Percentiles rank a stretch among this genome's conserved stretches.
Conservation (phyloP, 2,329 filamentous ascomycete genomes). For the Gyromitra esculenta region DNA sequence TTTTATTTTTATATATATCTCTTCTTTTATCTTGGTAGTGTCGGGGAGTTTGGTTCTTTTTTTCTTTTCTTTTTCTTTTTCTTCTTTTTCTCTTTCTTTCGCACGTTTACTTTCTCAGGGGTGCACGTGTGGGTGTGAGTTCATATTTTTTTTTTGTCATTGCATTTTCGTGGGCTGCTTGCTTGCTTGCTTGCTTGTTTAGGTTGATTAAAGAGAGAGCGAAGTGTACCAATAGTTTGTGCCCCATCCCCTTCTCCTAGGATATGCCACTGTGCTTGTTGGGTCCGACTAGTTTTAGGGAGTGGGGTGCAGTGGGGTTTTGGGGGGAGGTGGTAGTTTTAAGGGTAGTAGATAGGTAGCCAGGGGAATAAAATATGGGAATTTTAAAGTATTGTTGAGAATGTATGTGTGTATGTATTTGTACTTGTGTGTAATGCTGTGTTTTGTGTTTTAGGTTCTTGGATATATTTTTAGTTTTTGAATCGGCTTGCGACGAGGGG, state of each 20-base stretch:
- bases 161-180: not conserved
- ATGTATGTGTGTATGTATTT: not conserved
- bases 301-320: too few relatives aligned
- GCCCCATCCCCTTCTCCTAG: constrained; percentile 29
- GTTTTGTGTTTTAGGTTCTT: not conserved
- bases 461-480: too few relatives aligned
- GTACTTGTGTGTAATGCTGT: not conserved
- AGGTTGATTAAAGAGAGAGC: not conserved
- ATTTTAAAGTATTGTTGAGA: constrained; percentile 6
- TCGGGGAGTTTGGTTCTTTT: constrained; percentile 49
- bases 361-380: constrained; percentile 20
- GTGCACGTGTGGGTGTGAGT: constrained; percentile 47
- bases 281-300: not conserved
- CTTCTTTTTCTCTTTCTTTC: constrained; percentile 27
- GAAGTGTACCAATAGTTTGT: constrained; percentile 30
- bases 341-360: constrained; percentile 17
- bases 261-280: not conserved
- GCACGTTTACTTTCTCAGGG: constrained; percentile 36
- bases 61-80: constrained; percentile 25
- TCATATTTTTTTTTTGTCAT: constrained; percentile 42
- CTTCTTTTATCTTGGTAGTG: constrained; percentile 48
- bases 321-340: not conserved
- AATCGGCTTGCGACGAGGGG: too few relatives aligned
- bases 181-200: constrained; percentile 5
- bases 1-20: constrained; percentile 38